A percentile compares a stretch with the other conserved stretches of the same genome.
Evolutionary conservation across 306 rosid genomes (phyloP).

Genomic region (Trifolium pratense): DNA sequence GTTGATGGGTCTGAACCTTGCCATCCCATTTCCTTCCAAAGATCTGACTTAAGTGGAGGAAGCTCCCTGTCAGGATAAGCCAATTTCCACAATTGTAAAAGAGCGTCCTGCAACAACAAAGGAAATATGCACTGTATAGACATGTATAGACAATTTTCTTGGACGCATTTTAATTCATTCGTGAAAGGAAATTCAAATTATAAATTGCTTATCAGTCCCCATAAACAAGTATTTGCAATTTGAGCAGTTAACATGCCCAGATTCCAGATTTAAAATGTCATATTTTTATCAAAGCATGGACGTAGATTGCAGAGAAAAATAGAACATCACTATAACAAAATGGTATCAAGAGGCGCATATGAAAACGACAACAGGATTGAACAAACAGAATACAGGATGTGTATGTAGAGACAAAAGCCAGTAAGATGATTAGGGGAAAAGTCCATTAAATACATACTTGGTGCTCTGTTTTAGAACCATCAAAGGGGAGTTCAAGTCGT

Average conservation of each 20-base stretch:
- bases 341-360: conserved; percentile 8
- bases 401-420: conserved; percentile 17
- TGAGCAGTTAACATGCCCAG: conserved; percentile 2
- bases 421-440: conserved; percentile 8
- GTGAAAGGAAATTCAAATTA: conserved; percentile 2
- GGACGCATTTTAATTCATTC: conserved; percentile 21
- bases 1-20: conserved; percentile 98
- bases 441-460: conserved; percentile 60
- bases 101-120: conserved; percentile 72
- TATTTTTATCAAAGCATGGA: conserved; percentile 25
- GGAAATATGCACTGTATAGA: conserved; percentile 15
- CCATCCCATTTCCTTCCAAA: conserved; percentile 99
- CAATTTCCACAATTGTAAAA: conserved; percentile 77
- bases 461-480: conserved; percentile 82
- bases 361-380: conserved; percentile 21
- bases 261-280: conserved; percentile 8
- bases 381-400: background rate
- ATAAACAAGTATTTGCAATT: conserved; percentile 28
- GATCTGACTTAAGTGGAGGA: conserved; percentile 85
- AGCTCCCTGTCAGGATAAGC: conserved; percentile 86
- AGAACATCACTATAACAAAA: conserved; percentile 21
- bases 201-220: conserved; percentile 2
- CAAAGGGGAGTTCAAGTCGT: conserved; percentile 85
- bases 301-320: conserved; percentile 23
- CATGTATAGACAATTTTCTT: conserved; percentile 13